phyloP scores from a whole-genome alignment of 1,284 basidiomycete genomes.

The Rhizopogon parksii region DNA sequence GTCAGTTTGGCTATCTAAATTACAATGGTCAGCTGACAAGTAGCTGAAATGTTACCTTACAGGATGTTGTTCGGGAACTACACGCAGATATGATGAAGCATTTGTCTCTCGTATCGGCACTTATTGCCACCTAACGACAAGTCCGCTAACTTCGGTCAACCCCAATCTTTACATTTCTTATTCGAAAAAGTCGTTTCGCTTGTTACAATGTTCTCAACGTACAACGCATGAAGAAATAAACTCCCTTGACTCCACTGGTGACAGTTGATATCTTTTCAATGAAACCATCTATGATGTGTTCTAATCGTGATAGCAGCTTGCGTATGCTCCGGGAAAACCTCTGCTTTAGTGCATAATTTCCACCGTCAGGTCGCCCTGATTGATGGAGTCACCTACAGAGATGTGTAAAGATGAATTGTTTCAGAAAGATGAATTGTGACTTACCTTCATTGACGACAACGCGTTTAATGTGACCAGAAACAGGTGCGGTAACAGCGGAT shows the following conservation, averaged over 20 bases:
- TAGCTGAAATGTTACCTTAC: slow-evolving; percentile 10
- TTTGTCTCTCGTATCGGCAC: slow-evolving; percentile 25
- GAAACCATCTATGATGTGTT: neutral
- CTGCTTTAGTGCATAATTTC: slow-evolving; percentile 68
- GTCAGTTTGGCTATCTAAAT: slow-evolving; percentile 30
- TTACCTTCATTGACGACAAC: slow-evolving; percentile 82
- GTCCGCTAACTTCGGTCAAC: neutral
- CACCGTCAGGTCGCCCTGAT: slow-evolving; percentile 80
- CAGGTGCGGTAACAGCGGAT: slow-evolving; percentile 90
- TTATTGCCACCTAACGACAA: slow-evolving; percentile 6
- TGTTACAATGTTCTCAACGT: neutral
- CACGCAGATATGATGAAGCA: slow-evolving; percentile 35
- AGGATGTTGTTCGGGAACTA: slow-evolving; percentile 48
- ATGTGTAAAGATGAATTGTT: slow-evolving; percentile 7
- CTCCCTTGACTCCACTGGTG: neutral
- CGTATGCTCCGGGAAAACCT: neutral
- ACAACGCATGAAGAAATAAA: neutral
- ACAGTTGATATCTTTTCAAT: neutral
- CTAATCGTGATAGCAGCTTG: neutral
- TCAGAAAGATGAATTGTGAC: slow-evolving; percentile 8
- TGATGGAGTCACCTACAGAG: slow-evolving; percentile 72
- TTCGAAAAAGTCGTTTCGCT: neutral
- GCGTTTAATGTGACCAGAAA: slow-evolving; percentile 91
- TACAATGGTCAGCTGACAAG: neutral
- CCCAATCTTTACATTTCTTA: neutral